Evolutionary conservation across 2,329 filamentous ascomycete species (phyloP).

Genomic region (Colletotrichum sp.): DNA sequence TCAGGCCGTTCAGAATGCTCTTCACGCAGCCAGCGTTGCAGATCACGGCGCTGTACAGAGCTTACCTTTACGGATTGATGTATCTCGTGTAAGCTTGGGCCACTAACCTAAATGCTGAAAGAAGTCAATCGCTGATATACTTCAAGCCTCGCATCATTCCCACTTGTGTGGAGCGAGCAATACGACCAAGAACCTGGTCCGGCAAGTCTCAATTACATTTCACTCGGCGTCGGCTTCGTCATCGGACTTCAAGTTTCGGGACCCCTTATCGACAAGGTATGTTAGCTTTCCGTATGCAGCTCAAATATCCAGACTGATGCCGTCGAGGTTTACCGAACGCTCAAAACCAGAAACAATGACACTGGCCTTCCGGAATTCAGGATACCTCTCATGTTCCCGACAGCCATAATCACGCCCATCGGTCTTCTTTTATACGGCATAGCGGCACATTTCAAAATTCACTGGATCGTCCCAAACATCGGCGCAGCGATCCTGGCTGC

Average conservation of each 20-base stretch:
- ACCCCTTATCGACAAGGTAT: conserved; percentile 37
- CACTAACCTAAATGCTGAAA: accelerated
- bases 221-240: conserved; percentile 56
- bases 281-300: not conserved
- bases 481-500: conserved; percentile 51
- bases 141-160: conserved; percentile 53
- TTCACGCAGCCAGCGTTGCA: conserved; percentile 56
- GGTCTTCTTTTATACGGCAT: conserved; percentile 58
- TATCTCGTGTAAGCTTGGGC: conserved; percentile 46
- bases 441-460: conserved; percentile 40
- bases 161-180: conserved; percentile 49
- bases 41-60: conserved; percentile 52
- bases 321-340: conserved; percentile 28
- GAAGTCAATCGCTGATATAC: not conserved
- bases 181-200: conserved; percentile 52
- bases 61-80: conserved; percentile 58
- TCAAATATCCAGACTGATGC: not conserved
- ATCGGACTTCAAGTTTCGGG: conserved; percentile 60
- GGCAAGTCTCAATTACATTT: conserved; percentile 58
- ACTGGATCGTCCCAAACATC: conserved; percentile 63
- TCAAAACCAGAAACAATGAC: conserved; percentile 28
- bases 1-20: conserved; percentile 54
- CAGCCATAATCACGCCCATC: conserved; percentile 46
- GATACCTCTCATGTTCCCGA: conserved; percentile 38
- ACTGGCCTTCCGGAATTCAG: conserved; percentile 38